These are phyloP conservation scores for Tulasnella sp. DNA, from an alignment of 768 basidiomycete genomes.

Conservation along the genomic window DNA sequence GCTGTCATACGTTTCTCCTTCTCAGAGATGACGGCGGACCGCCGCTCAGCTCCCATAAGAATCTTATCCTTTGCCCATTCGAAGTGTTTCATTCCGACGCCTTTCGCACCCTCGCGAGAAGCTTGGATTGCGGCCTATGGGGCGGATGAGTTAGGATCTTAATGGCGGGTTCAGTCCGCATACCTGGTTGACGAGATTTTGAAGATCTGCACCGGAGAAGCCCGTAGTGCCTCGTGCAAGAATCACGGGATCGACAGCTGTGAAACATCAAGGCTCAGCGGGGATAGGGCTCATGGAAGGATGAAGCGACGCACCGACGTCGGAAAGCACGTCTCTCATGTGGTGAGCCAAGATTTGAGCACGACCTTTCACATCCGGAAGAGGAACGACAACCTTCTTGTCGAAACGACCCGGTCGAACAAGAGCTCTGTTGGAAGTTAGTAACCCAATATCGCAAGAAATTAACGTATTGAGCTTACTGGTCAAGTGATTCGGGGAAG, in stretches of 20 bases:
- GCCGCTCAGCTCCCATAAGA: conserved; percentile 93
- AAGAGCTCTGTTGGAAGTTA: conserved; percentile 59
- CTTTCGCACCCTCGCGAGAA: conserved; percentile 70
- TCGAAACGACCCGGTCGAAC: conserved; percentile 97
- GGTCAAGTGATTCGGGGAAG: conserved; percentile 90
- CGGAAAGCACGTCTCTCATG: conserved; percentile 71
- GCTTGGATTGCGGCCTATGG: conserved; percentile 94
- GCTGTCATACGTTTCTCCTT: conserved; percentile 87
- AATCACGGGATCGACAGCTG: conserved; percentile 76
- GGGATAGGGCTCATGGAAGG: conserved; percentile 10
- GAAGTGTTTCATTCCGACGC: conserved; percentile 76
- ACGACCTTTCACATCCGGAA: conserved; percentile 90
- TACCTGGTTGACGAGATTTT: conserved; percentile 87
- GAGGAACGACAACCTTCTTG: conserved; percentile 82
- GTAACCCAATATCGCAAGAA: conserved; percentile 24
- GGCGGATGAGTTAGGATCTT: conserved; percentile 16
- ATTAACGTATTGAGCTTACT: conserved; percentile 48
- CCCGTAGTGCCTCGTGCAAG: conserved; percentile 93
- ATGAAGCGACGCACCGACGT: conserved; percentile 46
- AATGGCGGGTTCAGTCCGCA: conserved; percentile 4
- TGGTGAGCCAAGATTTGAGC: conserved; percentile 92
- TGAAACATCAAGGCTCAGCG: background rate
- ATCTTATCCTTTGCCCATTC: conserved; percentile 99
- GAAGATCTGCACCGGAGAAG: conserved; percentile 94
- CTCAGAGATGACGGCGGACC: conserved; percentile 81